Base-by-base conservation (phyloP, 1,284 basidiomycete genomes). In the Fomes fomentarius region DNA sequence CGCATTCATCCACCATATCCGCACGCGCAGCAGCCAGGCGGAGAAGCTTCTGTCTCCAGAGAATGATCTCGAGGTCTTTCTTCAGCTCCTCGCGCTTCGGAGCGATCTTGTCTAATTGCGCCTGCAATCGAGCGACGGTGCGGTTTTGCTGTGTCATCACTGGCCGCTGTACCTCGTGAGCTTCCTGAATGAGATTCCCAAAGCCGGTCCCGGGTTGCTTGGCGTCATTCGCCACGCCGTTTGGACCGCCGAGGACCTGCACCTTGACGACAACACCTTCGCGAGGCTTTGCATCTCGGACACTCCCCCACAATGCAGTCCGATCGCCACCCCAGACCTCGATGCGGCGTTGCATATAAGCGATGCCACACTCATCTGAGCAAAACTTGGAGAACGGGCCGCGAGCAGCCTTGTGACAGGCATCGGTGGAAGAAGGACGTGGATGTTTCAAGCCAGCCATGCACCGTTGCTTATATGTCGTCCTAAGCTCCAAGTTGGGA, bases 371-470 rank as follows among this genome's bases (percentile, higher is more conserved):
- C 57, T 87, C 87, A 47, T 90, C 84, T 3, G 89, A 91, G 65
- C 90, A 93, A 66, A 91, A 94, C 69, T 94, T 94, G 15, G 91
- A 93, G 62, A 91, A 84, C 8, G 80, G 82, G 17, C 89, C 86
- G 14, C 89, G 85, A 11, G 87, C 83, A 10, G 92, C 86, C 59
- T 85, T 87, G 67, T 87, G 88, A 66, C 92, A 94, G 4, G 88
- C 83, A 47, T 78, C 76, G 0, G 82, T 63, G 3, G 85, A 88
- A 11, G 72, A 73, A 9, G 87, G 84, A 60, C 84, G 72, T 2
- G 78, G 72, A 56, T 89, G 82, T 33, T 80, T 75, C 15, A 87
- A 73, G 9, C 89, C 89, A 51, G 78, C 78, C 25, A 84, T 74
- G 67, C 92, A 94, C 3, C 89, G 84, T 22, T 74, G 73, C 67